phyloP scores from a whole-genome alignment of 1,284 basidiomycete species.

The Cutaneotrichosporon sp. region DNA sequence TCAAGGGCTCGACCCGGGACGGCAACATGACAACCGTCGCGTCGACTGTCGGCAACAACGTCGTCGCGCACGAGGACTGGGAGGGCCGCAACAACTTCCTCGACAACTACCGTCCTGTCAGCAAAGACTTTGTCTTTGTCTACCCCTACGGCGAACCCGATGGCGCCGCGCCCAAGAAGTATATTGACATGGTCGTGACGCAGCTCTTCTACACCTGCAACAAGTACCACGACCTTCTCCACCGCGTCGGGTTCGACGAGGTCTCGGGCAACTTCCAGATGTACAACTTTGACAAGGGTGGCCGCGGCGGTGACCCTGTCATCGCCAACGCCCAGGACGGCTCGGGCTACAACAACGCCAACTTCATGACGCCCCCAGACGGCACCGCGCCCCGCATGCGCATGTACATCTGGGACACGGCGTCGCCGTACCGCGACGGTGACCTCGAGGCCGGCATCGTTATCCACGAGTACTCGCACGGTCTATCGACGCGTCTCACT shows the following conservation, averaged over 20 bases:
- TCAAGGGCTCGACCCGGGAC: slow-evolving; percentile 42
- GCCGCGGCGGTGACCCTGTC: slow-evolving; percentile 80
- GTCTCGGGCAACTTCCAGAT: slow-evolving; percentile 95
- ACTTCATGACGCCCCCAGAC: slow-evolving; percentile 59
- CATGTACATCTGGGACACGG: slow-evolving; percentile 96
- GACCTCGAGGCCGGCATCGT: slow-evolving; percentile 93
- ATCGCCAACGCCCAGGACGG: slow-evolving; percentile 95
- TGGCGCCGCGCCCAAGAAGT: slow-evolving; percentile 59
- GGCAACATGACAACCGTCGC: slow-evolving; percentile 62
- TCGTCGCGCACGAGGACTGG: slow-evolving; percentile 60
- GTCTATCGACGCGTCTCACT: slow-evolving; percentile 87
- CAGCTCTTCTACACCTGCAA: slow-evolving; percentile 94
- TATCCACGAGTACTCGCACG: slow-evolving; percentile 84
- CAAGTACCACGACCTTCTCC: slow-evolving; percentile 59
- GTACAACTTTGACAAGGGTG: slow-evolving; percentile 88
- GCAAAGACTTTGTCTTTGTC: slow-evolving; percentile 62
- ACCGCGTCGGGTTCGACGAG: slow-evolving; percentile 84
- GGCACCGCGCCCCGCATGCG: slow-evolving; percentile 81
- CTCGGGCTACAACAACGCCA: slow-evolving; percentile 73
- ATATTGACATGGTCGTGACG: slow-evolving; percentile 79
- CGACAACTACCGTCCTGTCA: slow-evolving; percentile 75
- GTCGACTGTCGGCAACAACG: slow-evolving; percentile 88
- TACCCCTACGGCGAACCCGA: slow-evolving; percentile 64
- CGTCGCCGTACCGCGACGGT: slow-evolving; percentile 84
- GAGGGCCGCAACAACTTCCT: slow-evolving; percentile 74